These are phyloP conservation scores for Skeletonema costatum DNA, from an alignment of 108 stramenopile species.

Conservation along the genomic window DNA sequence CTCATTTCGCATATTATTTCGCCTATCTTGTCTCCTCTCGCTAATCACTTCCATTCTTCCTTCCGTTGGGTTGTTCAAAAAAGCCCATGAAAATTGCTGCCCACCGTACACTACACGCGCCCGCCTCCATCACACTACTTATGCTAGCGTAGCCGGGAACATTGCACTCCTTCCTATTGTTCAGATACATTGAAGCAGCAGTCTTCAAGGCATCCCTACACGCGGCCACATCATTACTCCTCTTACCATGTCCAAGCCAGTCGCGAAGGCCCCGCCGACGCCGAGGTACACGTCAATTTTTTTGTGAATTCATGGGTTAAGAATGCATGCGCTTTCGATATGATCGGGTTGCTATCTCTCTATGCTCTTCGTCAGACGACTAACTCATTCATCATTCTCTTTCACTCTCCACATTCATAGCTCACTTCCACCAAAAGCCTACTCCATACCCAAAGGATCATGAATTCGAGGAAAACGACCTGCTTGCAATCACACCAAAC, in stretches of 20 bases:
- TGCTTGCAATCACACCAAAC: background rate
- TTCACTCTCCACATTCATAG: background rate
- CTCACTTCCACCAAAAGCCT: background rate
- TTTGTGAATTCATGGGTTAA: constrained; percentile 6
- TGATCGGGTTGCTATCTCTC: background rate
- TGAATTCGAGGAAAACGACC: background rate
- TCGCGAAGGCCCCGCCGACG: background rate
- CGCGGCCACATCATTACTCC: no score
- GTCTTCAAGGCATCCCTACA: background rate
- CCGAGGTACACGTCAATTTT: background rate
- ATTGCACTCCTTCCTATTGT: no score
- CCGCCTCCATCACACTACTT: no score
- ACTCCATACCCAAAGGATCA: background rate
- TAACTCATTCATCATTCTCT: background rate
- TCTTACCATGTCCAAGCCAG: background rate
- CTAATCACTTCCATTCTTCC: no score
- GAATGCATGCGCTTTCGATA: background rate
- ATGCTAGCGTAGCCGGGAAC: no score
- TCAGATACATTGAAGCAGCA: no score
- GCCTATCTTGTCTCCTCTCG: no score
- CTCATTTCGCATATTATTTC: no score
- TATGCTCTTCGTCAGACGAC: background rate
- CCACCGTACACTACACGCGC: no score
- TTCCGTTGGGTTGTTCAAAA: no score
- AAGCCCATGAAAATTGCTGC: no score